phyloP scores from a whole-genome alignment of 345 rosid genomes.

The Syzygium grande region DNA sequence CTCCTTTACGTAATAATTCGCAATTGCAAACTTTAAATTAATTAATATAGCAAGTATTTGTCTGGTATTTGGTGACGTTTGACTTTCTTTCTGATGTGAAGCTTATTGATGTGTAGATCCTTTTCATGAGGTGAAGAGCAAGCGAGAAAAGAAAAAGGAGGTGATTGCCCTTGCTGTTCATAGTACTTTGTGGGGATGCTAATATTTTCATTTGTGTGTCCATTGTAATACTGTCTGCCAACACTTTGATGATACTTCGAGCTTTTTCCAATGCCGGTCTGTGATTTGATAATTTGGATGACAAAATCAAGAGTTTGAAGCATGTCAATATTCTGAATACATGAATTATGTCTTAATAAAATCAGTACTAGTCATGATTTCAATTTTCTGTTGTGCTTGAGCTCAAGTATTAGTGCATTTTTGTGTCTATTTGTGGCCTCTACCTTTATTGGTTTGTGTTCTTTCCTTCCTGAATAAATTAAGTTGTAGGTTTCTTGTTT shows the following conservation, averaged over 20 bases:
- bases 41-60: background rate
- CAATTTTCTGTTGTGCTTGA: background rate
- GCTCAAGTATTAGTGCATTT: background rate
- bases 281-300: background rate
- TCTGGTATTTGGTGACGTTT: background rate
- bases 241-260: background rate
- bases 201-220: background rate
- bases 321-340: background rate
- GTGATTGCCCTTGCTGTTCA: constrained; percentile 18
- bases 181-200: background rate
- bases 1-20: background rate
- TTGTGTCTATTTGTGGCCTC: background rate
- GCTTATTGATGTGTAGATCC: constrained; percentile 52
- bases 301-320: background rate
- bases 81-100: background rate
- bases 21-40: background rate
- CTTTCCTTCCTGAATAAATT: background rate
- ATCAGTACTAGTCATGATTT: background rate
- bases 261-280: background rate
- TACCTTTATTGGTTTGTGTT: background rate
- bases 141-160: constrained; percentile 92
- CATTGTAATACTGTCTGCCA: background rate
- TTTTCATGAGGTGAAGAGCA: constrained; percentile 96
- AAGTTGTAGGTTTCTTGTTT: background rate
- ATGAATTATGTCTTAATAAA: background rate